These are phyloP conservation scores for Akebia trifoliata DNA, from an alignment of 164 flowering plant genomes.

Conservation along the genomic window DNA sequence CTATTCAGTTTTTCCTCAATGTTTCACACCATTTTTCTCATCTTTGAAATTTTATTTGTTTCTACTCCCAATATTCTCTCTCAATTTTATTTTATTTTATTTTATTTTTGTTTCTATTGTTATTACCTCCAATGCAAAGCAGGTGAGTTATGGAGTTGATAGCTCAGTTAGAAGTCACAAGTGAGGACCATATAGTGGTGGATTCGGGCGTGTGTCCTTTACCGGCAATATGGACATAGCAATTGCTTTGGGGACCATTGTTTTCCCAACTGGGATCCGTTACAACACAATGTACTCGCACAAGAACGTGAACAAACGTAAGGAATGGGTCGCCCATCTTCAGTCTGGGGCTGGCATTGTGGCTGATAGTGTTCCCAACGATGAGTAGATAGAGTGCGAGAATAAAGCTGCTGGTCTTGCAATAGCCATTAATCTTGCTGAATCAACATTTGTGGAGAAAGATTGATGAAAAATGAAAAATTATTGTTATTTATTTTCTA, in stretches of 20 bases:
- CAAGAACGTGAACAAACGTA: constrained; percentile 53
- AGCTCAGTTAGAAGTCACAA: constrained; percentile 66
- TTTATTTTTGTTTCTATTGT: neutral
- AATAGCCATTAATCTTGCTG: constrained; percentile 90
- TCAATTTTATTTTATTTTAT: too few species aligned
- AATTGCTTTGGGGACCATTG: constrained; percentile 80
- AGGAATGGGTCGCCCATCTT: constrained; percentile 90
- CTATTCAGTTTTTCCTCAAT: too few species aligned
- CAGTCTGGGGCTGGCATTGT: constrained; percentile 93
- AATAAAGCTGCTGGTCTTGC: constrained; percentile 89
- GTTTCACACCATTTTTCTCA: too few species aligned
- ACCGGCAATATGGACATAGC: constrained; percentile 88
- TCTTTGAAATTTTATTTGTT: neutral
- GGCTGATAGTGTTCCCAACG: constrained; percentile 76
- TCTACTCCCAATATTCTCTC: too few species aligned
- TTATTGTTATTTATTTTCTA: too few species aligned
- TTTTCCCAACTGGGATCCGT: constrained; percentile 63
- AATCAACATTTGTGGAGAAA: constrained; percentile 60
- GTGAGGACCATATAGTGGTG: constrained; percentile 97
- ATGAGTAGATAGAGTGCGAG: constrained; percentile 80
- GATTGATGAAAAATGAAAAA: too few species aligned
- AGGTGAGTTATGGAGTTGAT: constrained; percentile 97
- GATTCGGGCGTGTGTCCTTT: constrained; percentile 86
- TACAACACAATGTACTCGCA: constrained; percentile 82
- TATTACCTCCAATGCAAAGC: constrained; percentile 8